Base-by-base conservation (phyloP, 177 flowering plant species). In the Tripterygium wilfordii region DNA sequence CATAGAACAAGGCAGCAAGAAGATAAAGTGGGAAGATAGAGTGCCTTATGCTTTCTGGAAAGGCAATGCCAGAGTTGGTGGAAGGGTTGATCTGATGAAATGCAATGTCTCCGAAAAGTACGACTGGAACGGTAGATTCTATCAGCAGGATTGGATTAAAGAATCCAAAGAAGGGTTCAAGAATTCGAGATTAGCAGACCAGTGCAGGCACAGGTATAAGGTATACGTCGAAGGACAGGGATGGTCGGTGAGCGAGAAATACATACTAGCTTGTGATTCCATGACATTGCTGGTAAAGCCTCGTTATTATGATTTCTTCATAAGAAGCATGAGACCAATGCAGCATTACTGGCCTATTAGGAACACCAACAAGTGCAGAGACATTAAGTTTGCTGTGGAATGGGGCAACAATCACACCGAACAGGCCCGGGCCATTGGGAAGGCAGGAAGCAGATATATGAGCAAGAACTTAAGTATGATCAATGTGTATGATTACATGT, bases 31-130 rank as follows among this genome's bases (percentile, higher is more conserved):
- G 82, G 20, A 45, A 48, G 70, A 73, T 9, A 70, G 82, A 61
- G 65, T 51, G 13, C 78, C 82, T 28, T 67, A 49, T 10, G 82
- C 82, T 33, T 76, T 65, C 16, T 76, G 82, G 82, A 76, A 28
- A 43, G 82, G 78, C 8, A 76, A 76, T 48, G 67, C 76, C 4
- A 2, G 20, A 26, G 63, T 68, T 18, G 40, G 61, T 27, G 45
- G 56, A 7, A 67, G 82, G 47, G 24, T 8, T 17, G 71, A 76
- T 25, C 76, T 73, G 33, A 30, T 70, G 41, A 53, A 43, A 9
- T 76, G 82, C 59, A 76, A 76, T 57, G 58, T 47, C 26, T 41
- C 79, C 0, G 50, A 52, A 5, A 41, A 51, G 36, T 8, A 45
- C 16, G 62, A 62, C 17, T 73, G 78, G 76, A 62, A 60, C 16